These are phyloP conservation scores for Aspergillus sclerotioniger DNA, from an alignment of 495 filamentous ascomycete species.

Conservation along the genomic window DNA sequence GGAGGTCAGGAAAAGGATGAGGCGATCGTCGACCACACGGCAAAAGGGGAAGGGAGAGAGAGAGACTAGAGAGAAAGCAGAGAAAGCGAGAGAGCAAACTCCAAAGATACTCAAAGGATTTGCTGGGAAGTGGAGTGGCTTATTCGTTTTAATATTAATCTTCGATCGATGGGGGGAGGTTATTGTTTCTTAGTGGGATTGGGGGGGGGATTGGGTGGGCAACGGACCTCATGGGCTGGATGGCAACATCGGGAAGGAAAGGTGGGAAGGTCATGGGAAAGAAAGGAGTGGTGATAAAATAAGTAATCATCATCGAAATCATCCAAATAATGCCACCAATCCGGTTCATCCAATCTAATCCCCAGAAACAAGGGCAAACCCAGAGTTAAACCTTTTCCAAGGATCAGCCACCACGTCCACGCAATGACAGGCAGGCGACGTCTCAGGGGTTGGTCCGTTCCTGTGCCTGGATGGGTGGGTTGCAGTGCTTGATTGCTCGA, in stretches of 20 bases:
- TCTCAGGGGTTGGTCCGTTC: neutral
- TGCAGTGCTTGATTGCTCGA: too few species aligned
- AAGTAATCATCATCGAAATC: too few species aligned
- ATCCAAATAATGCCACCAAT: too few species aligned
- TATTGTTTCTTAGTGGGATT: too few species aligned
- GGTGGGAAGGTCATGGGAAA: too few species aligned
- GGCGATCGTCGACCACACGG: constrained; percentile 11
- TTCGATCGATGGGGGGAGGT: neutral
- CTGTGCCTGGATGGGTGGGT: neutral
- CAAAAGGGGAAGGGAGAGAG: constrained; percentile 10
- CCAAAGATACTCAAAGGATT: too few species aligned
- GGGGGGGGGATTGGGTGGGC: neutral
- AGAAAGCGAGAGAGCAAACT: too few species aligned
- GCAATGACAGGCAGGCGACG: neutral
- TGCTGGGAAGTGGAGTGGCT: too few species aligned
- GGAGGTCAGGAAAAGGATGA: constrained; percentile 7
- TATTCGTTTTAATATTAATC: too few species aligned
- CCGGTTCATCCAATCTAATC: too few species aligned
- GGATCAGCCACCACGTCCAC: neutral
- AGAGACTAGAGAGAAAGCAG: neutral
- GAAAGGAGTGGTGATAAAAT: too few species aligned
- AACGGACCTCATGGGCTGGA: neutral
- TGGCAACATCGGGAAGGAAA: too few species aligned
- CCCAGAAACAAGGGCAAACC: neutral
- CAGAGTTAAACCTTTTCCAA: neutral